Evolutionary conservation across 495 filamentous ascomycete species (phyloP).

Genomic region (Collariella sp.): DNA sequence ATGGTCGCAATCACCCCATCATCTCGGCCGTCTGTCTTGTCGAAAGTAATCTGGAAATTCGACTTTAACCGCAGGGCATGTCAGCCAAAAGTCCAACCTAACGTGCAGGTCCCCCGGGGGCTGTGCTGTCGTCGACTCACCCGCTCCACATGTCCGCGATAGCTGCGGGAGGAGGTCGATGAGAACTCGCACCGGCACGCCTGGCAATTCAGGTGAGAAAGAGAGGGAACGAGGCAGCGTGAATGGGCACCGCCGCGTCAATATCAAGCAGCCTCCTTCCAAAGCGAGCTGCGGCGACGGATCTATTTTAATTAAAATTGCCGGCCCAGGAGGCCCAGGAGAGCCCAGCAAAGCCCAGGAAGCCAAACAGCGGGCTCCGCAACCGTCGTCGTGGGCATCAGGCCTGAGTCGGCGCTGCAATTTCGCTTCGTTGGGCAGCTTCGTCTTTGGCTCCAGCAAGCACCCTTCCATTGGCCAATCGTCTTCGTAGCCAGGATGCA

Average conservation of each 20-base stretch:
- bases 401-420: slow-evolving; percentile 14
- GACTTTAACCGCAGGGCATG: background rate
- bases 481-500: background rate
- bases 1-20: slow-evolving; percentile 23
- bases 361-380: slow-evolving; percentile 10
- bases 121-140: slow-evolving; percentile 3
- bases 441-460: slow-evolving; percentile 7
- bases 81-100: slow-evolving; percentile 4
- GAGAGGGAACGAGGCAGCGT: background rate
- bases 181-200: slow-evolving; percentile 5
- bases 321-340: slow-evolving; percentile 5
- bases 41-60: slow-evolving; percentile 2
- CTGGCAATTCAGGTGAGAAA: background rate
- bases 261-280: background rate
- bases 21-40: slow-evolving; percentile 7
- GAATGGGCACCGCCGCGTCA: slow-evolving; percentile 11
- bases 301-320: slow-evolving; percentile 16
- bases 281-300: background rate
- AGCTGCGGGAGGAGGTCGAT: slow-evolving; percentile 6
- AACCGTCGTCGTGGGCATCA: background rate
- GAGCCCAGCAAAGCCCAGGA: too few relatives aligned
- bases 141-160: slow-evolving; percentile 7
- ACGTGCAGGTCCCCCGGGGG: background rate
- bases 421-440: slow-evolving; percentile 18
- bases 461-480: slow-evolving; percentile 20